phyloP scores from a whole-genome alignment of 345 rosid species.

The Citrus sinensis region DVS_A1.0 CM039169.1:33106001-33106500 shows the following conservation, averaged over 20 bases:
- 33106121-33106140: not conserved
- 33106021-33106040: not conserved
- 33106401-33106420: not conserved
- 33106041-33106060: not conserved
- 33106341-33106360: too few species aligned
- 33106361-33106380: too few species aligned
- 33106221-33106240: not conserved
- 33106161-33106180: not conserved
- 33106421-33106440: too few species aligned
- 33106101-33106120: not conserved
- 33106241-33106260: too few species aligned
- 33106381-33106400: too few species aligned
- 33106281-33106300: not conserved
- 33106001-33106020: too few species aligned
- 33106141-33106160: not conserved
- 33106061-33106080: not conserved
- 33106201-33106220: not conserved
- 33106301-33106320: too few species aligned
- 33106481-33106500: too few species aligned
- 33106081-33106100: not conserved
- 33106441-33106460: rapidly evolving
- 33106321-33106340: too few species aligned
- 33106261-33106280: not conserved
- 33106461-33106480: too few species aligned
- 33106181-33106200: not conserved